These are phyloP conservation scores for Strobilomyces confusus DNA, from an alignment of 768 basidiomycete species.

Conservation along the genomic window DNA sequence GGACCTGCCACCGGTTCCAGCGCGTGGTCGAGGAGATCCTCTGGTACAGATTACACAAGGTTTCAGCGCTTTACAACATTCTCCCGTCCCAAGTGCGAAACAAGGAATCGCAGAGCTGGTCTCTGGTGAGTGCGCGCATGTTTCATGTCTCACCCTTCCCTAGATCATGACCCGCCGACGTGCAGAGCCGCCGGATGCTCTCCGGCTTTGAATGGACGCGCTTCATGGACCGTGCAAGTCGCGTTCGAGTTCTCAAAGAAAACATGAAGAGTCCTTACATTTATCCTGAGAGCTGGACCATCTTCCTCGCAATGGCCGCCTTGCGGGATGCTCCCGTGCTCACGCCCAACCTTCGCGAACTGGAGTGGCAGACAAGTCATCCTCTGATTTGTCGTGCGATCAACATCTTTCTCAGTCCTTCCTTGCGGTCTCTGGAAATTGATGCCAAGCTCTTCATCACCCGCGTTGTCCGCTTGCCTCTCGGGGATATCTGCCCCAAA, in stretches of 20 bases:
- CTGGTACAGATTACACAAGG: conserved; percentile 15
- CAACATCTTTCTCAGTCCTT: conserved; percentile 22
- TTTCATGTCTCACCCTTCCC: background rate
- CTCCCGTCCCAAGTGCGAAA: conserved; percentile 16
- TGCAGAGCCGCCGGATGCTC: conserved; percentile 18
- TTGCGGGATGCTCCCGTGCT: conserved; percentile 17
- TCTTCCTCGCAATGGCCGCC: conserved; percentile 16
- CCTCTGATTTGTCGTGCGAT: background rate
- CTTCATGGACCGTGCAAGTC: conserved; percentile 15
- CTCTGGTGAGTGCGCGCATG: conserved; percentile 13
- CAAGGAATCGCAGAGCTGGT: conserved; percentile 14
- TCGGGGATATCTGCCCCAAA: conserved; percentile 14
- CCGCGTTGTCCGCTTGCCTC: conserved; percentile 5
- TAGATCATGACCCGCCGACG: background rate
- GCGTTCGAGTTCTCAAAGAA: conserved; percentile 14
- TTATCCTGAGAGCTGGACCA: background rate
- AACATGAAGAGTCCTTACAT: background rate
- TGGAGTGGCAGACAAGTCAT: conserved; percentile 15
- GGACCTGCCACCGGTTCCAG: conserved; percentile 24
- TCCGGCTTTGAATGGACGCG: conserved; percentile 17
- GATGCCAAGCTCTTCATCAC: conserved; percentile 19
- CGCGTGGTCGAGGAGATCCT: conserved; percentile 19
- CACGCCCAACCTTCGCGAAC: conserved; percentile 21
- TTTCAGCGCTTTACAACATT: conserved; percentile 12
- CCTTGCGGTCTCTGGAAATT: conserved; percentile 20